Evolutionary conservation across 2,329 filamentous ascomycete species (phyloP).

Genomic region (Thielaviopsis ethacetica): DNA sequence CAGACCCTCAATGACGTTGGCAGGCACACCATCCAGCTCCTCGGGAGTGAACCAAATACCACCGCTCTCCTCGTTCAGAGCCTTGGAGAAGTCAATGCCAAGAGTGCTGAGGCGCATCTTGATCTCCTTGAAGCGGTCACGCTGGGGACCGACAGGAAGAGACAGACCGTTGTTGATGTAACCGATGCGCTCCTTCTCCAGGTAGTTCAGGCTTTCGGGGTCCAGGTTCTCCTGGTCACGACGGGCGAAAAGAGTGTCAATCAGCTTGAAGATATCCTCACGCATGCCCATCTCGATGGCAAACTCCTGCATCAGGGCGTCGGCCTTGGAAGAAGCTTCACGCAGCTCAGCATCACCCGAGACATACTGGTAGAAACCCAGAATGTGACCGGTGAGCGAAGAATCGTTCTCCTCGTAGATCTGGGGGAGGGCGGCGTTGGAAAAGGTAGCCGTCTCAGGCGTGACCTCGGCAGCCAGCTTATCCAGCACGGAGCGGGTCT

Average conservation of each 20-base stretch:
- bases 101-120: slow-evolving; percentile 64
- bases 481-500: slow-evolving; percentile 48
- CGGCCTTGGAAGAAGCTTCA: slow-evolving; percentile 60
- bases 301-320: slow-evolving; percentile 62
- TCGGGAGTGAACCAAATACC: slow-evolving; percentile 61
- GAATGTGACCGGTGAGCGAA: slow-evolving; percentile 43
- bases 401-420: slow-evolving; percentile 54
- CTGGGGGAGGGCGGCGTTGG: slow-evolving; percentile 46
- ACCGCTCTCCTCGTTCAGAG: slow-evolving; percentile 69
- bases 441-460: slow-evolving; percentile 34
- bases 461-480: slow-evolving; percentile 46
- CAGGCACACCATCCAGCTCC: slow-evolving; percentile 59
- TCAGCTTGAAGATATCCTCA: slow-evolving; percentile 59
- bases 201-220: slow-evolving; percentile 50
- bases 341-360: slow-evolving; percentile 51
- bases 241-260: slow-evolving; percentile 39
- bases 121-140: slow-evolving; percentile 74
- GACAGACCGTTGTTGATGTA: slow-evolving; percentile 64
- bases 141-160: slow-evolving; percentile 49
- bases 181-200: slow-evolving; percentile 63
- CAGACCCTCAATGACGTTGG: slow-evolving; percentile 48
- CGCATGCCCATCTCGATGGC: slow-evolving; percentile 65
- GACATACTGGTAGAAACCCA: slow-evolving; percentile 69
- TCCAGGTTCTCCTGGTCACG: slow-evolving; percentile 39
- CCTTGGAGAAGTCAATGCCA: slow-evolving; percentile 61